These are phyloP conservation scores for Pulveroboletus sp. DNA, from an alignment of 768 basidiomycete genomes.

Conservation along the genomic window DNA sequence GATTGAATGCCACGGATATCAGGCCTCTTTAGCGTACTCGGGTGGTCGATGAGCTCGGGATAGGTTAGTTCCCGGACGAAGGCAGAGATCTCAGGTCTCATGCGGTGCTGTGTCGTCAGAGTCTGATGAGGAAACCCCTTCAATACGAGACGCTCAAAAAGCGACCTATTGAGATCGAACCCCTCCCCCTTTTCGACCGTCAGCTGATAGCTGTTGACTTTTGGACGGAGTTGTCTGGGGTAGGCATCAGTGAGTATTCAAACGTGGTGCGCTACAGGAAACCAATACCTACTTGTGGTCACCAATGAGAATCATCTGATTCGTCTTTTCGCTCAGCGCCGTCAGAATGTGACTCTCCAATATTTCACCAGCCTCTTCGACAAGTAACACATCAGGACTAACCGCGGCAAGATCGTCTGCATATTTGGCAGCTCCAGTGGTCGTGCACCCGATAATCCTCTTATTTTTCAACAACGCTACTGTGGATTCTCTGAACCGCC, in stretches of 20 bases:
- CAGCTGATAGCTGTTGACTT: slow-evolving; percentile 60
- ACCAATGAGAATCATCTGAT: slow-evolving; percentile 63
- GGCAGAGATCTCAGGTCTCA: slow-evolving; percentile 71
- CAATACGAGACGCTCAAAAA: slow-evolving; percentile 66
- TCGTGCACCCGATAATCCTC: slow-evolving; percentile 65
- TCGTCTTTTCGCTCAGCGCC: slow-evolving; percentile 43
- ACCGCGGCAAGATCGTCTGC: slow-evolving; percentile 41
- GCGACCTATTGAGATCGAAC: slow-evolving; percentile 59
- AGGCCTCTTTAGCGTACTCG: slow-evolving; percentile 43
- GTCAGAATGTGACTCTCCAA: slow-evolving; percentile 65
- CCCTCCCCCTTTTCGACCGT: slow-evolving; percentile 70
- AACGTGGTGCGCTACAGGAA: neutral
- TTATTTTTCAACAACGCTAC: slow-evolving; percentile 39
- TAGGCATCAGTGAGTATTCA: neutral
- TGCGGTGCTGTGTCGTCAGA: slow-evolving; percentile 58
- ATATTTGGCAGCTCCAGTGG: slow-evolving; percentile 67
- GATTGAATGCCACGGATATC: slow-evolving; percentile 51
- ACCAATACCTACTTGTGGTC: slow-evolving; percentile 55
- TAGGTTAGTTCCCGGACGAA: slow-evolving; percentile 63
- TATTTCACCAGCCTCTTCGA: slow-evolving; percentile 75
- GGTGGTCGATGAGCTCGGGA: slow-evolving; percentile 59
- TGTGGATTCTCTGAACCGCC: slow-evolving; percentile 34
- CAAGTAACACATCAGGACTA: slow-evolving; percentile 50
- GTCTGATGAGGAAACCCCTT: slow-evolving; percentile 59
- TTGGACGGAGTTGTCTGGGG: slow-evolving; percentile 64